Base-by-base conservation (phyloP, 2,329 filamentous ascomycete species). In the Hymenoscyphus scutula region DNA sequence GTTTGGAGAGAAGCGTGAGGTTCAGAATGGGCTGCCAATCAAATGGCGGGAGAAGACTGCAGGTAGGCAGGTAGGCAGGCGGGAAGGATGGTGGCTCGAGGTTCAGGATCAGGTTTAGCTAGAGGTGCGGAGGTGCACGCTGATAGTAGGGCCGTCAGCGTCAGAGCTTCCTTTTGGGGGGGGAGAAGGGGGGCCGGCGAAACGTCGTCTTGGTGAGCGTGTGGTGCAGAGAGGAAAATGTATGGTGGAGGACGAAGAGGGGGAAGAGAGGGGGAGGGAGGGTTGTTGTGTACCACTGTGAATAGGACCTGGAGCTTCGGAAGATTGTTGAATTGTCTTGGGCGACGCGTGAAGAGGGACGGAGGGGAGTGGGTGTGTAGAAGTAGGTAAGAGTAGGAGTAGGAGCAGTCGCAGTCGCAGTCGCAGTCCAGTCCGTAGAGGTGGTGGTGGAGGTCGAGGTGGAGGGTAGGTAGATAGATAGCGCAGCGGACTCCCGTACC, bases 1-100 rank as follows among this genome's bases (percentile, higher is more conserved):
- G 57, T 59, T 58, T 63, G 53, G 45, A 27, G 30, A 11, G 10
- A 15, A 29, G 30, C 38, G 54, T 32, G 27, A 37, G 27, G 51
- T 32, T 25, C 19, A 23, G 54, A 19, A 32, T 37, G 19, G 7
- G 23, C 13, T n/a, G 15, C 56, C 56, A 58, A 58, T 58, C 56
- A 58, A 15, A 54, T 13, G 7, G 45, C n/a, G n/a, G n/a, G n/a
- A n/a, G n/a, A n/a, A n/a, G n/a, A n/a, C n/a, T 25, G 51, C 25
- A 15, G 51, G 51, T 7, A 17, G n/a, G n/a, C n/a, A n/a, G n/a
- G n/a, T n/a, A 25, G 51, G 6, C 5, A 23, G 15, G 25, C 19
- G 51, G 17, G 30, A 30, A 15, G 15, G 25, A 25, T 32, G 25
- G 51, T 3, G 51, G 29, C 7, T 17, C 25, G 23, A 10, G 25